Percentiles rank a stretch among this genome's conserved stretches.
Conservation (phyloP, 768 basidiomycete genomes). For the Panus rudis region DNA sequence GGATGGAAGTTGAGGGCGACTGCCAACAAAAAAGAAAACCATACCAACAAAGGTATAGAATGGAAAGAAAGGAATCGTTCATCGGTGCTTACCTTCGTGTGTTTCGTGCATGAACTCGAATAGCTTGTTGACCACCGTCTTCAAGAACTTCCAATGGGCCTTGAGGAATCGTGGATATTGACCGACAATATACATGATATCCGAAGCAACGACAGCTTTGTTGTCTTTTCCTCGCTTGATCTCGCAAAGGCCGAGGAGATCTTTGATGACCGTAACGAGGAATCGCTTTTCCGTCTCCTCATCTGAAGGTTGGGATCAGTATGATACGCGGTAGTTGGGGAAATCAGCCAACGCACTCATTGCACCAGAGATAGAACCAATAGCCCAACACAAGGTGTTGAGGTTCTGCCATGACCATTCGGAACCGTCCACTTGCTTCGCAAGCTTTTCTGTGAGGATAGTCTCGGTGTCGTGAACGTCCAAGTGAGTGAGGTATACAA, state of each 20-base stretch:
- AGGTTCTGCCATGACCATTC: conserved; percentile 99
- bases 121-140: conserved; percentile 98
- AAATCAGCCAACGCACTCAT: conserved; percentile 69
- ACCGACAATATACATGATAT: conserved; percentile 98
- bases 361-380: conserved; percentile 96
- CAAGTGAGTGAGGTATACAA: conserved; percentile 96
- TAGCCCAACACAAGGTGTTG: conserved; percentile 99
- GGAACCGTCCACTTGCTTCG: conserved; percentile 93
- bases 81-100: conserved; percentile 70
- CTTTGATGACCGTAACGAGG: conserved; percentile 98
- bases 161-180: conserved; percentile 99
- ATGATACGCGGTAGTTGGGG: too few species aligned
- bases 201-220: conserved; percentile 95
- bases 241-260: conserved; percentile 93
- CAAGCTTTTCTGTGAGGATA: conserved; percentile 94
- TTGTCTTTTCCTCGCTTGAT: conserved; percentile 99
- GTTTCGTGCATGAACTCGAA: conserved; percentile 99
- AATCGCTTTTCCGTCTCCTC: conserved; percentile 99
- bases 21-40: conserved; percentile 5
- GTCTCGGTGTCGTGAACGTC: conserved; percentile 95
- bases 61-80: conserved; percentile 1
- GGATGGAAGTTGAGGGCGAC: too few species aligned
- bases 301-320: too few species aligned
- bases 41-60: conserved; percentile 8
- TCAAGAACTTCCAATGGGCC: conserved; percentile 99